Base-by-base conservation (phyloP, 176 grass and related monocot genomes). In the Saccharum officinarum region DNA sequence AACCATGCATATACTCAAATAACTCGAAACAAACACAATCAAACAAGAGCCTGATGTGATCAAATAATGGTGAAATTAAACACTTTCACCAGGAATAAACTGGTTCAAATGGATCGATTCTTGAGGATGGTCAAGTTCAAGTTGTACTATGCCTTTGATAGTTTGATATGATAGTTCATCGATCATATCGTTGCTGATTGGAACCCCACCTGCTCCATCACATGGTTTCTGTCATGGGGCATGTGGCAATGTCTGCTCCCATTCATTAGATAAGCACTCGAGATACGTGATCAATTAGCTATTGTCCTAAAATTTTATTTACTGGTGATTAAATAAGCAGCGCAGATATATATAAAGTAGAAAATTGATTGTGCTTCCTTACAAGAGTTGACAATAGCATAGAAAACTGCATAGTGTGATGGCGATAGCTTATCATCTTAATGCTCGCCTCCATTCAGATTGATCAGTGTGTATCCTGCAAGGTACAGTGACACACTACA, bases 311-410 rank as follows among this genome's bases (percentile, higher is more conserved):
- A 23, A 20, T 3, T 4, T 4, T 42, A 44, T 13, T 8, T 26
- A 45, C 6, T 0, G 14, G 14, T 46, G 28, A n/a, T 67, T 34
- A 37, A 5, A 49, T 33, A n/a, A 37, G 25, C 31, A 16, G 11
- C 16, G 11, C 16, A 22, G 28, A 60, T 26, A 17, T 11, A 22
- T 30, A 60, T 9, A 11, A 18, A 75, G 60, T 46, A 42, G 25
- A 79, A 33, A 10, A 17, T 44, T 39, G 50, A 16, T 75, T 15
- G 41, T 41, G 46, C 64, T 50, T 76, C 82, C 77, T 77, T 89
- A 85, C 83, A 52, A 63, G 83, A 23, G 78, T 85, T 85, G 82
- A 89, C 87, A 52, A 70, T 81, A 46, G 30, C 47, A 38, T 54
- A 38, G 30, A 49, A 81, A 81, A 69, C 8, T 67, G 17, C 69